Evolutionary conservation across 2,329 filamentous ascomycete genomes (phyloP).

Genomic region (Parastagonospora nodorum): DNA sequence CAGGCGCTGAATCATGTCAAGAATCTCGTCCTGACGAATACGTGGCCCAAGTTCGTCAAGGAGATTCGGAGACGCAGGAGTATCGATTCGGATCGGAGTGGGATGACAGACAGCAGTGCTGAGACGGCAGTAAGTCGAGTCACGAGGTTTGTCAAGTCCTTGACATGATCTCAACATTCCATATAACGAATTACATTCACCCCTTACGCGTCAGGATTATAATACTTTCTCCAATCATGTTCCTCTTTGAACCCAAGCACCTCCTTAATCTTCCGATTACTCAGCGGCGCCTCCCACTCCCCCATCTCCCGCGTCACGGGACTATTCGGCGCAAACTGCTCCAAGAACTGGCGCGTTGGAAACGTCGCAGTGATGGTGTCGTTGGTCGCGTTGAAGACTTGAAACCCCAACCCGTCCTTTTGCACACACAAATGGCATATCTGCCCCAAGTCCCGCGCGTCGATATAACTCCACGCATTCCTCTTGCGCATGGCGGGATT

Average conservation of each 20-base stretch:
- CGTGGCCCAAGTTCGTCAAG: constrained; percentile 23
- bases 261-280: constrained; percentile 64
- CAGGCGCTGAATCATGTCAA: constrained; percentile 11
- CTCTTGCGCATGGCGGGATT: constrained; percentile 58
- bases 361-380: constrained; percentile 62
- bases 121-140: constrained; percentile 4
- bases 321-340: constrained; percentile 55
- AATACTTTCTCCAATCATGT: constrained; percentile 62
- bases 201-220: constrained; percentile 35
- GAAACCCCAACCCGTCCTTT: constrained; percentile 63
- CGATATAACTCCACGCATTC: constrained; percentile 68
- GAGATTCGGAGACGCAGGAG: constrained; percentile 7
- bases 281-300: constrained; percentile 64
- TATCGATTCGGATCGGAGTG: constrained; percentile 10
- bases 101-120: neutral
- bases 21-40: constrained; percentile 17
- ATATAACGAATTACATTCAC: neutral
- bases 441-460: constrained; percentile 65
- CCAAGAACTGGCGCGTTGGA: constrained; percentile 59
- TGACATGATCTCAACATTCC: neutral
- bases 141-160: neutral
- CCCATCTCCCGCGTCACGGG: constrained; percentile 62
- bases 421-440: constrained; percentile 62
- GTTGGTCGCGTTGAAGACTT: constrained; percentile 69
- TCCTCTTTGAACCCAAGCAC: constrained; percentile 64